These are phyloP conservation scores for Sphaerosporella brunnea DNA, from an alignment of 495 filamentous ascomycete species.

Conservation along the genomic window DNA sequence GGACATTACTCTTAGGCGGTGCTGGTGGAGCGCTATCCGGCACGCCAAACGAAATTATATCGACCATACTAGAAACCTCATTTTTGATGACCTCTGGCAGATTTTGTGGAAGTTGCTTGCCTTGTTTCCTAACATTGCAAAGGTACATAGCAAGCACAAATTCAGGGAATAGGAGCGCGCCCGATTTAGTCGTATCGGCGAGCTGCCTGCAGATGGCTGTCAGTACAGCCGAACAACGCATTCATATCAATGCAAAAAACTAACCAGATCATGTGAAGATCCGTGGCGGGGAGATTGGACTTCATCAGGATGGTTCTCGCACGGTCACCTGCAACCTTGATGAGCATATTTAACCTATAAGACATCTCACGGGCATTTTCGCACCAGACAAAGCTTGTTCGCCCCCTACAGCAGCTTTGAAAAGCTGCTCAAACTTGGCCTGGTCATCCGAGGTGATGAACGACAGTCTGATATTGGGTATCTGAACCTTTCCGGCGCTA, in stretches of 20 bases:
- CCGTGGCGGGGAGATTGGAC: constrained; percentile 65
- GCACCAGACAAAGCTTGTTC: constrained; percentile 67
- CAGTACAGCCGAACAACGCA: neutral
- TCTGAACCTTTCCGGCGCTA: constrained; percentile 40
- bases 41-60: constrained; percentile 93
- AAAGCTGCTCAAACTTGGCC: constrained; percentile 93
- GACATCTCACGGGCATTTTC: neutral
- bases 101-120: constrained; percentile 53
- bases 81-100: constrained; percentile 80
- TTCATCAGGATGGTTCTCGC: constrained; percentile 73
- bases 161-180: constrained; percentile 92
- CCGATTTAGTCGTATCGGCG: constrained; percentile 93
- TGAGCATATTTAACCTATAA: neutral
- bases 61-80: constrained; percentile 98
- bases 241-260: neutral
- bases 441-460: constrained; percentile 94
- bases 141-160: constrained; percentile 98
- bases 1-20: constrained; percentile 45
- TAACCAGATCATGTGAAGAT: constrained; percentile 37
- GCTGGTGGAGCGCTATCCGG: constrained; percentile 48
- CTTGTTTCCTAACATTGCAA: constrained; percentile 80
- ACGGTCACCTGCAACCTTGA: constrained; percentile 44
- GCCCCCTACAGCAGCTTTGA: constrained; percentile 86
- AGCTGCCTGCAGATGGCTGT: constrained; percentile 43
- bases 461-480: constrained; percentile 87